phyloP scores from a whole-genome alignment of 148 eudicot species.

The Persicaria maculosa region DNA sequence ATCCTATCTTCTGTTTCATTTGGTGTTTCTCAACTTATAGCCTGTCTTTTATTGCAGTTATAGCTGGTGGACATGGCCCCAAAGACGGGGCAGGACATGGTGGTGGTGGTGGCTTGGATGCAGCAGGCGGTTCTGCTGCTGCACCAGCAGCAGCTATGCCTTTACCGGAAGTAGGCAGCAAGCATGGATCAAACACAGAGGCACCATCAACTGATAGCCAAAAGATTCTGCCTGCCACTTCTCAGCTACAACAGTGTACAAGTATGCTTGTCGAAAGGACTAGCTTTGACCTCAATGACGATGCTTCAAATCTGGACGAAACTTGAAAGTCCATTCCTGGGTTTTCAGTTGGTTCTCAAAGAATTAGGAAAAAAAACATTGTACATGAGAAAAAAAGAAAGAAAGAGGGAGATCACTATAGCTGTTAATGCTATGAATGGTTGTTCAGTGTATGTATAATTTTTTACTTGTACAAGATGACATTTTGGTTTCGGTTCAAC shows the following conservation, averaged over 20 bases:
- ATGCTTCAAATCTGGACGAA: constrained; percentile 28
- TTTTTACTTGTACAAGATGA: no score
- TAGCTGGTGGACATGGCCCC: constrained; percentile 16
- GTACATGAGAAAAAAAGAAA: not conserved
- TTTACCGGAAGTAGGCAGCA: constrained; percentile 13
- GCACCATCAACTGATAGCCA: constrained; percentile 22
- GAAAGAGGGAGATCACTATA: not conserved
- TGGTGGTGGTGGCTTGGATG: constrained; percentile 5
- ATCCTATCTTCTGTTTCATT: not conserved
- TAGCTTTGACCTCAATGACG: constrained; percentile 41
- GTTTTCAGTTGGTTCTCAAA: not conserved
- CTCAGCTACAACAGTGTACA: constrained; percentile 31
- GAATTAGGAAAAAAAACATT: not conserved
- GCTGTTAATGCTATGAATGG: not conserved
- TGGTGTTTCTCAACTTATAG: not conserved
- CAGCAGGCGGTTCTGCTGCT: constrained; percentile 12
- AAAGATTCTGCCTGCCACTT: constrained; percentile 22
- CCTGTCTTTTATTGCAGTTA: not conserved
- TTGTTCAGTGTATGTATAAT: no score
- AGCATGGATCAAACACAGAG: not conserved
- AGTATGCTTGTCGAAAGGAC: constrained; percentile 20
- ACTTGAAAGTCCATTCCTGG: not conserved
- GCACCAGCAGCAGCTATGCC: constrained; percentile 2
- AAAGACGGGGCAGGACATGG: constrained; percentile 22
- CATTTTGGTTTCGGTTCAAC: no score